phyloP scores from a whole-genome alignment of 2,329 filamentous ascomycete species.

The Scorias spongiosa region DNA sequence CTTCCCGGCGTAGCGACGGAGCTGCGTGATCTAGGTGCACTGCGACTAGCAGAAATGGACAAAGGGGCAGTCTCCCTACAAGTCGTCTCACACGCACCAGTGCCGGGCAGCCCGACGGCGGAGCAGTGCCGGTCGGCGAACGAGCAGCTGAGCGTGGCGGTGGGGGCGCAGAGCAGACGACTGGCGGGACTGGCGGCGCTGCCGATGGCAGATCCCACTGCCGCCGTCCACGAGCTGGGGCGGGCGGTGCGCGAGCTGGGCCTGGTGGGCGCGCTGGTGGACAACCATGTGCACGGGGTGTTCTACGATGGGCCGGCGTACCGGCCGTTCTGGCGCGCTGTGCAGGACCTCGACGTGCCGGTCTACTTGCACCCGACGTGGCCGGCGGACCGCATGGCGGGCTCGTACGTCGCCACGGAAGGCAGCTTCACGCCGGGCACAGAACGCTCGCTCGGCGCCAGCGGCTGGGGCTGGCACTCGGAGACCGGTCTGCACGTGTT shows the following conservation, averaged over 20 bases:
- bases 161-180: constrained; percentile 13
- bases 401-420: constrained; percentile 16
- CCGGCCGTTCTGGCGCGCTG: constrained; percentile 16
- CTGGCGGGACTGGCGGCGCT: constrained; percentile 22
- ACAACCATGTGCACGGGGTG: constrained; percentile 20
- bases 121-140: constrained; percentile 17
- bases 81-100: constrained; percentile 20
- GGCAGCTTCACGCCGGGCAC: constrained; percentile 23
- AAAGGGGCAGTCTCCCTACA: constrained; percentile 19
- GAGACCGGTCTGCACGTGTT: constrained; percentile 32
- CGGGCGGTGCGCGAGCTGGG: constrained; percentile 18
- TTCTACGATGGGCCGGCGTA: constrained; percentile 17
- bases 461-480: constrained; percentile 36
- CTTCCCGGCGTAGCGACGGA: constrained; percentile 16
- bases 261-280: constrained; percentile 22
- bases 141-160: constrained; percentile 18
- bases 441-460: constrained; percentile 23
- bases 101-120: constrained; percentile 13
- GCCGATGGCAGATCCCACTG: constrained; percentile 17
- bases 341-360: constrained; percentile 32
- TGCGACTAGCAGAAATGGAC: constrained; percentile 20
- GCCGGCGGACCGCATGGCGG: constrained; percentile 24
- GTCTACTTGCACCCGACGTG: constrained; percentile 38
- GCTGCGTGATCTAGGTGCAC: constrained; percentile 13
- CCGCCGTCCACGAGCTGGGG: constrained; percentile 18